phyloP scores from a whole-genome alignment of 1,284 basidiomycete species.

The Cutaneotrichosporon sp. region DNA sequence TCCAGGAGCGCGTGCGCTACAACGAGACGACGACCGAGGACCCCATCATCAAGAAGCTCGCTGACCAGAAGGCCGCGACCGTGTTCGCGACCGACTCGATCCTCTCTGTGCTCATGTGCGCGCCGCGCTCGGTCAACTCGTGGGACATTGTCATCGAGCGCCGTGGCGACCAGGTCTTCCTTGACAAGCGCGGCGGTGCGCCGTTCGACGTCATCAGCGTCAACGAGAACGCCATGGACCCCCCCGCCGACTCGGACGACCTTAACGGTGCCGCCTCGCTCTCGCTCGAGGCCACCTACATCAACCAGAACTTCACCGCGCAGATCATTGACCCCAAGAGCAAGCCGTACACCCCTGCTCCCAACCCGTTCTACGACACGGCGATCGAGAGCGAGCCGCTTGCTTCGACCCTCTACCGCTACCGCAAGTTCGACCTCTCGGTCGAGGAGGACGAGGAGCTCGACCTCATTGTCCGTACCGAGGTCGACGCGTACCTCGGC shows the following conservation, averaged over 20 bases:
- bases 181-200: slow-evolving; percentile 98
- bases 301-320: slow-evolving; percentile 98
- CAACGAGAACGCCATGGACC: slow-evolving; percentile 97
- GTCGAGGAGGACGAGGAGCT: slow-evolving; percentile 83
- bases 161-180: slow-evolving; percentile 89
- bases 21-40: slow-evolving; percentile 97
- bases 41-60: slow-evolving; percentile 86
- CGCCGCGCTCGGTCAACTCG: slow-evolving; percentile 91
- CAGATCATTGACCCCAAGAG: slow-evolving; percentile 79
- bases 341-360: slow-evolving; percentile 63
- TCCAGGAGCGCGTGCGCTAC: slow-evolving; percentile 93
- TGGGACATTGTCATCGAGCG: slow-evolving; percentile 98
- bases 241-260: slow-evolving; percentile 80
- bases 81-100: slow-evolving; percentile 96
- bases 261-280: slow-evolving; percentile 89
- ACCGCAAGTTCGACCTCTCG: slow-evolving; percentile 92
- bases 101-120: slow-evolving; percentile 93
- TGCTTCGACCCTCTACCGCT: slow-evolving; percentile 93
- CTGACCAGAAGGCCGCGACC: slow-evolving; percentile 71
- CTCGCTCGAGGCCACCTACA: slow-evolving; percentile 95
- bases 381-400: slow-evolving; percentile 86
- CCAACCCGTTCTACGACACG: slow-evolving; percentile 94
- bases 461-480: slow-evolving; percentile 89
- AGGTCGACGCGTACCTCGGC: slow-evolving; percentile 86
- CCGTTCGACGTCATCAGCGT: slow-evolving; percentile 96